Percentiles rank a stretch among this genome's conserved stretches.
phyloP scores from a whole-genome alignment of 2,329 filamentous ascomycete genomes.

The Lasiodiplodia theobromae region DNA sequence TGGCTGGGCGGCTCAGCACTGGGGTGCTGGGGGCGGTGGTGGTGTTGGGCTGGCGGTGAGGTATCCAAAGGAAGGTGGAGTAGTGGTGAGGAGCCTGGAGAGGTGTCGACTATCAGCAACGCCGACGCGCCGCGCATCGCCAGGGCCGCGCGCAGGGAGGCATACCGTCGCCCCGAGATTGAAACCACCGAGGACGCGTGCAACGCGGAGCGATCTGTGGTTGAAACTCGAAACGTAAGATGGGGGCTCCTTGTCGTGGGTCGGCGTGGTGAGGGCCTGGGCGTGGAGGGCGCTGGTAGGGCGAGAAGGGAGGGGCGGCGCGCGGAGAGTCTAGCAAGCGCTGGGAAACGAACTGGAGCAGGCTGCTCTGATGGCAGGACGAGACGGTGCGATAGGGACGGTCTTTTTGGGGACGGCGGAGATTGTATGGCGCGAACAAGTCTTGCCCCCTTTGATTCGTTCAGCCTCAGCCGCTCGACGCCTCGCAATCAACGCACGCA shows the following conservation, averaged over 20 bases:
- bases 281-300: conserved; percentile 7
- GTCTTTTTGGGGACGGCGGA: conserved; percentile 27
- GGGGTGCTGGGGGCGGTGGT: conserved; percentile 1
- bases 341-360: conserved; percentile 26
- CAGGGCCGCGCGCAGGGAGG: conserved; percentile 33
- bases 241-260: conserved; percentile 28
- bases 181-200: conserved; percentile 40
- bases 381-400: conserved; percentile 25
- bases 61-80: conserved; percentile 48
- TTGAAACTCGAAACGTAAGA: conserved; percentile 47
- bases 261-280: conserved; percentile 12
- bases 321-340: conserved; percentile 3
- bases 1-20: conserved; percentile 8
- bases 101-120: conserved; percentile 39
- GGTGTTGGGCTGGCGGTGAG: conserved; percentile 25
- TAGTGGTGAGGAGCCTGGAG: conserved; percentile 39
- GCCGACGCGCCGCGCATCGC: conserved; percentile 31
- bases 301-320: conserved; percentile 27
- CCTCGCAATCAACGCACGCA: conserved; percentile 27
- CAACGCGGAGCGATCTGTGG: conserved; percentile 42
- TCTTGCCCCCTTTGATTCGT: conserved; percentile 29
- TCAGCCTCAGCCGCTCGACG: conserved; percentile 28
- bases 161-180: conserved; percentile 43
- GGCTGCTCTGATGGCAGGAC: conserved; percentile 23
- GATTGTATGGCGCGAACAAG: conserved; percentile 29